phyloP scores from a whole-genome alignment of 768 basidiomycete species.

The Kwoniella europaea region DNA sequence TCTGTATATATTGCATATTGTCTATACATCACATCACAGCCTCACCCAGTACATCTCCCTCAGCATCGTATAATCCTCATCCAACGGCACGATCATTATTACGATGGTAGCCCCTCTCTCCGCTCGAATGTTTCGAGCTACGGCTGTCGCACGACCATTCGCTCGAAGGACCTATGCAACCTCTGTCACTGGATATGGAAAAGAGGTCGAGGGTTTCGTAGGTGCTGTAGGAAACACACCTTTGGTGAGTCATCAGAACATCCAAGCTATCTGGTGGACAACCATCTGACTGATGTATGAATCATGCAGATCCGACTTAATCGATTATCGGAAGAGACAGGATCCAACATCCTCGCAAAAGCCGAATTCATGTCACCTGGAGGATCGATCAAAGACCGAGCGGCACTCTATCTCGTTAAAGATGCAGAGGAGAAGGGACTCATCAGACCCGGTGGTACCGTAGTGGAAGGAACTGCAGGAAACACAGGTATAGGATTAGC shows the following conservation, averaged over 20 bases:
- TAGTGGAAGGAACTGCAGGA: slow-evolving; percentile 97
- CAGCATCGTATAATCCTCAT: no score
- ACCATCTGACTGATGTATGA: background rate
- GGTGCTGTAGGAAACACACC: slow-evolving; percentile 94
- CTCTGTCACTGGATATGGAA: slow-evolving; percentile 43
- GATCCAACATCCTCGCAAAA: slow-evolving; percentile 86
- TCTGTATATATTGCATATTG: background rate
- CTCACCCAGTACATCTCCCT: no score
- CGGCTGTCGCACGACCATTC: slow-evolving; percentile 28
- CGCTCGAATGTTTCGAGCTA: slow-evolving; percentile 16
- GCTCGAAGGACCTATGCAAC: slow-evolving; percentile 43
- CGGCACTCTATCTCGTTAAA: slow-evolving; percentile 82
- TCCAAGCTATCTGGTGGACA: no score
- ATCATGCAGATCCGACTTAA: slow-evolving; percentile 75
- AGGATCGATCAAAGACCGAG: slow-evolving; percentile 96
- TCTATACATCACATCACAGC: background rate
- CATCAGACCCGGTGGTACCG: slow-evolving; percentile 88
- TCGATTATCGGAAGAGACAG: slow-evolving; percentile 77
- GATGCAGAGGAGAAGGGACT: slow-evolving; percentile 89
- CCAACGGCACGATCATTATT: background rate
- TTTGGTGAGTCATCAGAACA: slow-evolving; percentile 64
- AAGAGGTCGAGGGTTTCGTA: slow-evolving; percentile 70
- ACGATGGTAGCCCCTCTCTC: slow-evolving; percentile 18
- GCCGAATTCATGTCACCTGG: slow-evolving; percentile 99
- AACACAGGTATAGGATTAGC: slow-evolving; percentile 95